Evolutionary conservation across 257 asterid genomes (phyloP).

Genomic region (Striga asiatica): DNA sequence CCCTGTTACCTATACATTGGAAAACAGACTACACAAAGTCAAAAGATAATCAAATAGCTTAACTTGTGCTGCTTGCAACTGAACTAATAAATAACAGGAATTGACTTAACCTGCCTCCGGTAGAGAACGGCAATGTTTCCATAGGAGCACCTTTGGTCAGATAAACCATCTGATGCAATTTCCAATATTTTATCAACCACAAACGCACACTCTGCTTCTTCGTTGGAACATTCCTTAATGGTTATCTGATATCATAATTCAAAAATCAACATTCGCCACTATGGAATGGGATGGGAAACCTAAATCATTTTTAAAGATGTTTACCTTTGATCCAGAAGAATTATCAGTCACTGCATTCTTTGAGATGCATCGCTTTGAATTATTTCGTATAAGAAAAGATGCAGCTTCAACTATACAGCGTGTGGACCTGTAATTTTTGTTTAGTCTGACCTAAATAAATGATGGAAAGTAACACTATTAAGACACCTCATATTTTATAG

Average conservation of each 20-base stretch:
- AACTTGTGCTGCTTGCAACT: constrained; percentile 6
- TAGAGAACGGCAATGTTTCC: constrained; percentile 74
- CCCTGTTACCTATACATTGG: constrained; percentile 67
- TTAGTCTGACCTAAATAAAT: constrained; percentile 62
- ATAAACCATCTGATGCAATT: constrained; percentile 55
- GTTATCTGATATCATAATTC: constrained; percentile 45
- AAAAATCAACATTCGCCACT: constrained; percentile 13
- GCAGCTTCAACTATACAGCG: constrained; percentile 95
- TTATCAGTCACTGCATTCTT: constrained; percentile 69
- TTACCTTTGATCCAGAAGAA: constrained; percentile 82
- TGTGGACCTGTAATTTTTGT: constrained; percentile 82
- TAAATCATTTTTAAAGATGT: constrained; percentile 5
- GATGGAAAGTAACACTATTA: constrained; percentile 18
- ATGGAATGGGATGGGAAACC: neutral
- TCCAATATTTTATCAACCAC: constrained; percentile 87
- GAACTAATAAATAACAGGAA: constrained; percentile 12
- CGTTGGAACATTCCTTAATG: constrained; percentile 81
- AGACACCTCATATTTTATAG: constrained; percentile 3
- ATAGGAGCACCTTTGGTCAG: constrained; percentile 51
- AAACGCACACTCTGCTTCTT: constrained; percentile 85
- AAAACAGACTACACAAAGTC: constrained; percentile 6
- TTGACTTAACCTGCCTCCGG: constrained; percentile 85
- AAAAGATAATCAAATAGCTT: neutral
- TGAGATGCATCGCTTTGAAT: constrained; percentile 50
- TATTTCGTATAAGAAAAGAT: constrained; percentile 68